These are phyloP conservation scores for Coniochaeta hoffmannii DNA, from an alignment of 2,329 filamentous ascomycete species.

Conservation along the genomic window DNA sequence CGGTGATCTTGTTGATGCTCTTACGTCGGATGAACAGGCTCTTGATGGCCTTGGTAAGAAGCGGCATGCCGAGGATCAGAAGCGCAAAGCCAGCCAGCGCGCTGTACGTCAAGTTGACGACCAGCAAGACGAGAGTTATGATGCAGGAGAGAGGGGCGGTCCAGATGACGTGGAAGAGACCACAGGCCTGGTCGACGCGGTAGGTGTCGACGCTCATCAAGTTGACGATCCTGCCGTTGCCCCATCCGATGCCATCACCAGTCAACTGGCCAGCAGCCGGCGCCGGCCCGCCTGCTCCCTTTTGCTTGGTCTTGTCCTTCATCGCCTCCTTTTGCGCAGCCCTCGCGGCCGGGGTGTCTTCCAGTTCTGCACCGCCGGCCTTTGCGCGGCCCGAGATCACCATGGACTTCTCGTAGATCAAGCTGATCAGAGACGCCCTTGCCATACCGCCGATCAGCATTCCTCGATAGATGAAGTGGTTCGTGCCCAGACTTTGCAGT, in stretches of 20 bases:
- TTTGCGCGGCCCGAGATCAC: slow-evolving; percentile 80
- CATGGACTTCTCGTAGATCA: slow-evolving; percentile 92
- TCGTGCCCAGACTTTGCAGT: slow-evolving; percentile 69
- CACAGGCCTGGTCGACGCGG: slow-evolving; percentile 80
- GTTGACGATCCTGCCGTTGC: slow-evolving; percentile 85
- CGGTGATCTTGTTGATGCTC: slow-evolving; percentile 86
- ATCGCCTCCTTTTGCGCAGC: slow-evolving; percentile 25
- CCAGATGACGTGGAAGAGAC: slow-evolving; percentile 89
- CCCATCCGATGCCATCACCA: slow-evolving; percentile 76
- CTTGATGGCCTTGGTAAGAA: slow-evolving; percentile 70
- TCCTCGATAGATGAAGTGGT: slow-evolving; percentile 87
- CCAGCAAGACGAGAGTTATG: slow-evolving; percentile 69
- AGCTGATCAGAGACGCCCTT: slow-evolving; percentile 71
- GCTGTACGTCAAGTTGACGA: slow-evolving; percentile 85
- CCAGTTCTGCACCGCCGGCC: slow-evolving; percentile 62
- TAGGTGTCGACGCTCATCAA: slow-evolving; percentile 95
- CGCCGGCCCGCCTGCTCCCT: slow-evolving; percentile 32
- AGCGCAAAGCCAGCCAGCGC: slow-evolving; percentile 83
- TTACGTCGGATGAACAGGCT: slow-evolving; percentile 68
- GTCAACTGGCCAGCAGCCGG: slow-evolving; percentile 24
- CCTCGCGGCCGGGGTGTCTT: slow-evolving; percentile 34
- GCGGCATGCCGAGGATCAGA: slow-evolving; percentile 68
- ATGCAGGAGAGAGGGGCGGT: slow-evolving; percentile 72
- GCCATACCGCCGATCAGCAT: slow-evolving; percentile 86
- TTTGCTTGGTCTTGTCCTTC: slow-evolving; percentile 28